Conservation (phyloP, 768 basidiomycete species). For the Sporobolomyces roseus region DNA sequence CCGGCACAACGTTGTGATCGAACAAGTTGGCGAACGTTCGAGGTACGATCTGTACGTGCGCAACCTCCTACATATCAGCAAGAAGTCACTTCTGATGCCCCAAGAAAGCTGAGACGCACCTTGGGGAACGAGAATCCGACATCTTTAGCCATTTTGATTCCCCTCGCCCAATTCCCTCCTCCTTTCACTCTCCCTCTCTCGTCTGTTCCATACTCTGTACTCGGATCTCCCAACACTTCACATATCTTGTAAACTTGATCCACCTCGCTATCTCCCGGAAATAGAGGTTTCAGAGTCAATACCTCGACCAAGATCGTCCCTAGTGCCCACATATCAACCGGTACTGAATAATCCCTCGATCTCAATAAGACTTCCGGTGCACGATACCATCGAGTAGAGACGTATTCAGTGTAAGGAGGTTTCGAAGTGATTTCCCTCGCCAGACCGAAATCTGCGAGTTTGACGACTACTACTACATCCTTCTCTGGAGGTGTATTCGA, state of each 20-base stretch:
- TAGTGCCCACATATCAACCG: conserved; percentile 99
- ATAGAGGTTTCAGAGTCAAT: conserved; percentile 87
- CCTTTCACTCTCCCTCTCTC: conserved; percentile 65
- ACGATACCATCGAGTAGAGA: conserved; percentile 98
- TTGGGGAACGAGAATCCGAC: conserved; percentile 86
- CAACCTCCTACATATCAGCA: too few relatives aligned
- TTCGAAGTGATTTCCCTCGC: conserved; percentile 79
- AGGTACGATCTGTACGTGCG: conserved; percentile 48
- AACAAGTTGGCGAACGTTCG: conserved; percentile 62
- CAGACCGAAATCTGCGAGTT: conserved; percentile 96
- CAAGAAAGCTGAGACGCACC: conserved; percentile 57
- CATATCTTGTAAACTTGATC: conserved; percentile 90
- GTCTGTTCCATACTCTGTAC: conserved; percentile 74
- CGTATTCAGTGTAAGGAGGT: conserved; percentile 98
- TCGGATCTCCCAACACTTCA: conserved; percentile 88
- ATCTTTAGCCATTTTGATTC: conserved; percentile 77
- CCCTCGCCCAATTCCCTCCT: conserved; percentile 81
- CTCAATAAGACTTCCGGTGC: conserved; percentile 93
- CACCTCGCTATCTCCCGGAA: conserved; percentile 85
- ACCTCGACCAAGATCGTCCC: conserved; percentile 98
- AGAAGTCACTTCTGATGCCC: too few relatives aligned
- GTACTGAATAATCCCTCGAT: conserved; percentile 87
- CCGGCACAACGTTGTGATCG: conserved; percentile 64
- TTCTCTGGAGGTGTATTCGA: conserved; percentile 66
- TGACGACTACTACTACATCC: conserved; percentile 94